phyloP scores from a whole-genome alignment of 495 filamentous ascomycete genomes.

The Letharia columbiana region DNA sequence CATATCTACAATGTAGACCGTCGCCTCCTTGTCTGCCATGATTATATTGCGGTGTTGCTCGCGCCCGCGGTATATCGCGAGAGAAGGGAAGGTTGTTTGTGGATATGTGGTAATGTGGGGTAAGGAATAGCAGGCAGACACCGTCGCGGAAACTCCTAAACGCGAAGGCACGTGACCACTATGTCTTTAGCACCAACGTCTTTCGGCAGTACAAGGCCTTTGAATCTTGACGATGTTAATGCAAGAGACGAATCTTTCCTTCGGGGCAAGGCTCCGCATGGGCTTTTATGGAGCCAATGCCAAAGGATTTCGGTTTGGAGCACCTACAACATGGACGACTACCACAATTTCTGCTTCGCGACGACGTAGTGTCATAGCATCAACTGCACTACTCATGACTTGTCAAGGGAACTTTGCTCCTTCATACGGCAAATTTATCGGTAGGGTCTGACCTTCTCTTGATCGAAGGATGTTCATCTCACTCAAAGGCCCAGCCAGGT shows the following conservation, averaged over 20 bases:
- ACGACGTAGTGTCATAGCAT: too few relatives aligned
- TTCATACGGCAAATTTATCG: too few relatives aligned
- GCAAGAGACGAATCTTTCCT: neutral
- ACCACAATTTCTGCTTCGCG: too few relatives aligned
- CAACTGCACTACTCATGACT: too few relatives aligned
- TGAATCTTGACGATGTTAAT: neutral
- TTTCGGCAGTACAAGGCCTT: neutral
- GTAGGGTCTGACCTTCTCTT: too few relatives aligned
- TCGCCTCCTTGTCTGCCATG: conserved; percentile 94
- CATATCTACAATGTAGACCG: conserved; percentile 84
- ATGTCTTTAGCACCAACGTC: neutral
- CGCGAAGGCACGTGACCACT: conserved; percentile 1
- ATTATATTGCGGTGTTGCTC: neutral
- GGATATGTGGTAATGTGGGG: neutral
- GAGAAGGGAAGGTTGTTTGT: neutral
- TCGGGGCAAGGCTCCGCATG: neutral
- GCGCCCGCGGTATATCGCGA: neutral
- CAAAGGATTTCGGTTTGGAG: too few relatives aligned
- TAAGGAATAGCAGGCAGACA: neutral
- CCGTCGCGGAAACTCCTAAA: neutral
- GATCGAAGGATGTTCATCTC: too few relatives aligned
- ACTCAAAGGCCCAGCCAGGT: too few relatives aligned
- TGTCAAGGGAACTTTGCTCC: too few relatives aligned
- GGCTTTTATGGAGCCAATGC: too few relatives aligned
- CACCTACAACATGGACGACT: too few relatives aligned